Conservation (phyloP, 768 basidiomycete genomes). For the Hemileccinum rubropunctum region DNA sequence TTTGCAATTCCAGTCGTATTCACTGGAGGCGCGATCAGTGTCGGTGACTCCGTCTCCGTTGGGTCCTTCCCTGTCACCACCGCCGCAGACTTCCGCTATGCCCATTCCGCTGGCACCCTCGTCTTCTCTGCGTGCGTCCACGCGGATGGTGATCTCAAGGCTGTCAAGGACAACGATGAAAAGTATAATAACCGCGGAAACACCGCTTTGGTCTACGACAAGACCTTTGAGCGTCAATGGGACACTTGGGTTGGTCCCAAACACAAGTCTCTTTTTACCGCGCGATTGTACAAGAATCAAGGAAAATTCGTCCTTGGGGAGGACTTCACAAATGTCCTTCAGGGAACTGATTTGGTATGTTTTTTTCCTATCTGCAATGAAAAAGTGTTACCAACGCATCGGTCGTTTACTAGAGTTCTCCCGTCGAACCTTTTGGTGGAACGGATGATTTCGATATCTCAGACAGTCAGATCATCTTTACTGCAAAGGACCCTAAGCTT, state of each 20-base stretch:
- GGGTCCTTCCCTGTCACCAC: conserved; percentile 68
- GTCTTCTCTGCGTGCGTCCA: conserved; percentile 88
- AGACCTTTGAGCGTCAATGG: conserved; percentile 74
- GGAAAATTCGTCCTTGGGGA: conserved; percentile 51
- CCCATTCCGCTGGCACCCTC: conserved; percentile 52
- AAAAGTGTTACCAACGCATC: not conserved
- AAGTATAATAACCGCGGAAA: conserved; percentile 71
- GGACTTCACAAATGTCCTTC: conserved; percentile 57
- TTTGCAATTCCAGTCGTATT: conserved; percentile 58
- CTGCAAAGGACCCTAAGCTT: conserved; percentile 79
- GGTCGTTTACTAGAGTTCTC: conserved; percentile 50
- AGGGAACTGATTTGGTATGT: conserved; percentile 69
- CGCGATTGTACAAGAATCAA: conserved; percentile 49
- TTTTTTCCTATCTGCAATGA: not conserved
- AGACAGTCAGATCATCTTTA: conserved; percentile 68
- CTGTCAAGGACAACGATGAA: conserved; percentile 67
- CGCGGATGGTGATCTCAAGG: conserved; percentile 66
- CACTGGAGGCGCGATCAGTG: conserved; percentile 33
- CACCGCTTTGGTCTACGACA: conserved; percentile 69
- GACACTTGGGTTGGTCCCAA: conserved; percentile 76
- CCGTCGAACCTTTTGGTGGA: conserved; percentile 87
- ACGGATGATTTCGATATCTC: conserved; percentile 80
- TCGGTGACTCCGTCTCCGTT: conserved; percentile 42
- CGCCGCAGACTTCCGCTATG: conserved; percentile 70
- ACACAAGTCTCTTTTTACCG: conserved; percentile 67